These are phyloP conservation scores for Aquilaria yunnanensis DNA, from an alignment of 345 rosid genomes.

Conservation along the genomic window DNA sequence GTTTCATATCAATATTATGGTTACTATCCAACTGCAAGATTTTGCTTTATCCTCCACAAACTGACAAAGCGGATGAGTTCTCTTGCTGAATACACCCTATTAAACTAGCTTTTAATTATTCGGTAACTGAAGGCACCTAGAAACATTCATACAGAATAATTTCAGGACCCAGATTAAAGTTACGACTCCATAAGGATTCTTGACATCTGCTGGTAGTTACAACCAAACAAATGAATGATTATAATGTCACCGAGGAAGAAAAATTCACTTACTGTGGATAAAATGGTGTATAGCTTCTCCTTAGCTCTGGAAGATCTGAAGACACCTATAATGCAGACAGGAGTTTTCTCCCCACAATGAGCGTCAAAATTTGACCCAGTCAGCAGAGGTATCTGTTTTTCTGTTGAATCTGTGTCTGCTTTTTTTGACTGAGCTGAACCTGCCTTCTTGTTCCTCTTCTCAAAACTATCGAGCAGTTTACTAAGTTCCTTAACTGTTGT, in stretches of 20 bases:
- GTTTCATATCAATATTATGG: no score
- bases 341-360: constrained; percentile 59
- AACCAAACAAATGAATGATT: background rate
- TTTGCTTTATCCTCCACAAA: no score
- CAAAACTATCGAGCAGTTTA: constrained; percentile 56
- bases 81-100: no score
- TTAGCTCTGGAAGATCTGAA: constrained; percentile 58
- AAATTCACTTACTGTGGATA: constrained; percentile 43
- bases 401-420: constrained; percentile 26
- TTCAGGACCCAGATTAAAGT: background rate
- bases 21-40: no score
- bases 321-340: constrained; percentile 78
- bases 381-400: constrained; percentile 43
- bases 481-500: constrained; percentile 67
- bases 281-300: constrained; percentile 53
- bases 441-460: constrained; percentile 61
- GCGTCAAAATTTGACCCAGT: constrained; percentile 42
- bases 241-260: background rate
- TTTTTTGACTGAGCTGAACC: constrained; percentile 40
- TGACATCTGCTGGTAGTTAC: background rate
- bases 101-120: no score
- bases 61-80: no score
- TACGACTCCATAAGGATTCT: background rate
- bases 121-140: no score
- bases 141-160: no score